A percentile compares a stretch with the other conserved stretches of the same genome.
Conservation (phyloP, 441 rosid genomes). For the Gossypium trilobum region DNA sequence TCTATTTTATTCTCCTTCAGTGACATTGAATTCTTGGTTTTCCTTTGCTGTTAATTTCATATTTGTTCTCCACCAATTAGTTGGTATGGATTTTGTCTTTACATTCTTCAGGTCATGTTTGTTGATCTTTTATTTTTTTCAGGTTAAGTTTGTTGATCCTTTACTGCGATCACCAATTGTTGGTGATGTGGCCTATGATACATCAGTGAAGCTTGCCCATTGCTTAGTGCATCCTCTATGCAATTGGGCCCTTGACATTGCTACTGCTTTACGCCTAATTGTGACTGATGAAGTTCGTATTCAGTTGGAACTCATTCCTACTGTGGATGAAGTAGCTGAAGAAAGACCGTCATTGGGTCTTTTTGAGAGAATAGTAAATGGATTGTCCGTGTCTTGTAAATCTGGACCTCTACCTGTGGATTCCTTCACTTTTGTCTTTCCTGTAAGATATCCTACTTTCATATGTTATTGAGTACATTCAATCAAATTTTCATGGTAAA, state of each 20-base stretch:
- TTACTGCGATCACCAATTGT: constrained; percentile 76
- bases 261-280: constrained; percentile 82
- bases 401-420: constrained; percentile 91
- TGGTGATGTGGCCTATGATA: constrained; percentile 67
- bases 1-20: not conserved
- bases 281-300: constrained; percentile 48
- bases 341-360: constrained; percentile 53
- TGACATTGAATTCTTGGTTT: not conserved
- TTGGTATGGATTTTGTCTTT: not conserved
- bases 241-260: constrained; percentile 91
- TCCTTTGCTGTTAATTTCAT: not conserved
- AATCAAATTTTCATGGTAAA: constrained; percentile 1
- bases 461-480: not conserved
- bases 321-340: constrained; percentile 42
- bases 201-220: constrained; percentile 75
- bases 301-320: constrained; percentile 39
- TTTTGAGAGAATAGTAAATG: constrained; percentile 71
- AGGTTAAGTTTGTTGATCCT: constrained; percentile 86
- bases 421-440: constrained; percentile 86
- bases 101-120: not conserved
- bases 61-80: not conserved
- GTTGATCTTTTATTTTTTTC: constrained; percentile 21
- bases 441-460: constrained; percentile 42
- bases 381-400: constrained; percentile 75
- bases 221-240: constrained; percentile 82